Evolutionary conservation across 2,329 filamentous ascomycete species (phyloP), one percentile per base, ranked within the genome.

Genomic region (Fusarium odoratissimum): DNA sequence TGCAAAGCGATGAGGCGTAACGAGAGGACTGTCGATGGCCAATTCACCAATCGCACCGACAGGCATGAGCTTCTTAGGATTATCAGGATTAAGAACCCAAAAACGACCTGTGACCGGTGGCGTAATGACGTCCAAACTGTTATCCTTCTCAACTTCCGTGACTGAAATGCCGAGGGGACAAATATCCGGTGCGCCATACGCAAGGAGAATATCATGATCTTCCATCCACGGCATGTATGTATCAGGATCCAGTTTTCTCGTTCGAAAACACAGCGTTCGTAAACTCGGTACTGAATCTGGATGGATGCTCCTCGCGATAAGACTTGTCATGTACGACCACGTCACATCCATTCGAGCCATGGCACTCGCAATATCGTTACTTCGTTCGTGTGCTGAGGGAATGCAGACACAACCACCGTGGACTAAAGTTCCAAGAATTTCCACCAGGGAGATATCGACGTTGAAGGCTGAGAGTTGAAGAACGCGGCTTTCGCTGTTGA

Each of bases 341-440:
- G 84, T 88, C 35, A 86, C 86, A 21, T 85, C 79, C 82, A 88
- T 86, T 1, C 83, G 79, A 10, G 83, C 82, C 35, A 91, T 87
- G 1, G 84, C 84, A 4, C 83, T 85, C 3, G 83, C 79, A 7
- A 91, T 80, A 60, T 89, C 84, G 59, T 85, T 83, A 38, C 86
- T 77, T 21, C 86, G 80, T 61, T 89, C 86, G 9, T 83, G 77
- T 2, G 86, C 80, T 10, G 85, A 84, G 0, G 90, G 89, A 0
- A 91, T 82, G 65, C 89, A 91, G 10, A 91, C 83, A 60, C 87
- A 90, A 0, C 87, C 90, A 25, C 90, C 90, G 31, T 85, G 80
- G 13, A 87, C 82, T 6, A 91, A 80, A 0, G 87, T 84, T 3
- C 85, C 83, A 10, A 90, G 80, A 1, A 86, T 84, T 68, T 90